Conservation (phyloP, 306 rosid species). For the Glycyrrhiza uralensis region DNA sequence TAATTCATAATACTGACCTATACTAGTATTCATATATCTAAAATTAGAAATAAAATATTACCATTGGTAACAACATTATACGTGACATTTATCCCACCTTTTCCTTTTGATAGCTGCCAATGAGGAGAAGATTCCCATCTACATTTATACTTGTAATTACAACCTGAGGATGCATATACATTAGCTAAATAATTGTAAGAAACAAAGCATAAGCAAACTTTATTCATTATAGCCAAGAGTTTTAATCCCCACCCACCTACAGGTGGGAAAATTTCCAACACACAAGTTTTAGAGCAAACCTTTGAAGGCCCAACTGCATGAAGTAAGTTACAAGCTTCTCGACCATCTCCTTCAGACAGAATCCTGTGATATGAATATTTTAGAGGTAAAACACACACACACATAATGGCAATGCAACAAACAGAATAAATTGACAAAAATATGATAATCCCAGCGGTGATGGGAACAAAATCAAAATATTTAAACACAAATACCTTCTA, state of each 20-base stretch:
- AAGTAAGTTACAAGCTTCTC: constrained; percentile 73
- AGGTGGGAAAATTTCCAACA: not conserved
- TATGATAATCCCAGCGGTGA: not conserved
- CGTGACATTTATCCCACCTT: constrained; percentile 29
- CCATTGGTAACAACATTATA: constrained; percentile 19
- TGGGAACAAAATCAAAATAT: not conserved
- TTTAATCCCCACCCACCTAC: not conserved
- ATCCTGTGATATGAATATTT: constrained; percentile 51
- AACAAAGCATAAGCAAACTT: not conserved
- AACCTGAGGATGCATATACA: constrained; percentile 44
- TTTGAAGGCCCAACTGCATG: constrained; percentile 79
- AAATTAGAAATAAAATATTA: constrained; percentile 9
- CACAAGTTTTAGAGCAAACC: constrained; percentile 38
- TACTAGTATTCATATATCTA: not conserved
- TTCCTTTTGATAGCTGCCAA: constrained; percentile 22
- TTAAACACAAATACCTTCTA: not conserved
- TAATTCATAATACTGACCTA: not conserved
- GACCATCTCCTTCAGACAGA: constrained; percentile 72
- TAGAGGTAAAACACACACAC: not conserved
- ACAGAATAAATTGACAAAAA: not conserved
- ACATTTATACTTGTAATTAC: constrained; percentile 57
- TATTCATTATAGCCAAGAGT: not conserved
- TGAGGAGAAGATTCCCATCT: constrained; percentile 25
- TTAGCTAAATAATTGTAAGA: not conserved
- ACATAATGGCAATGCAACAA: not conserved